Evolutionary conservation across 106 monocot species (phyloP).

Genomic region (Platanthera zijinensis): DNA sequence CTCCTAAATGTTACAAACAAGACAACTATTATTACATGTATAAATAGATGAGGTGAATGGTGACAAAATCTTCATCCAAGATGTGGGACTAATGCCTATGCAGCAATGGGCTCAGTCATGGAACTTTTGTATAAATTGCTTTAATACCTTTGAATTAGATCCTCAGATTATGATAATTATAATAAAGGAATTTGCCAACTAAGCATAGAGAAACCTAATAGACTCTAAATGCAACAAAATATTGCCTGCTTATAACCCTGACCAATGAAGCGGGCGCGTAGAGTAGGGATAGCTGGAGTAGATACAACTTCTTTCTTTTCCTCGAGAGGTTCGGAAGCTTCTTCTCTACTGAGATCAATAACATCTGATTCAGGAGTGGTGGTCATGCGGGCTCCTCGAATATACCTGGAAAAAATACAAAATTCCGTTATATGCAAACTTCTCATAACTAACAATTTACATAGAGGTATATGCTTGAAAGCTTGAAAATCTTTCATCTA

Average conservation of each 20-base stretch:
- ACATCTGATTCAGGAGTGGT: conserved; percentile 14
- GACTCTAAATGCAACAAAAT: not conserved
- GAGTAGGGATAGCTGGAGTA: conserved; percentile 11
- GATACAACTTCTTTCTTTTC: conserved; percentile 1
- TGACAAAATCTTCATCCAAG: no score
- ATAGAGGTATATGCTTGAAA: not conserved
- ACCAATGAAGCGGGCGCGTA: conserved; percentile 54
- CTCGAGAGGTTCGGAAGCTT: not conserved
- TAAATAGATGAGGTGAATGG: no score
- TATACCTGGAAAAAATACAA: conserved; percentile 32
- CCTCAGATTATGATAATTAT: not conserved
- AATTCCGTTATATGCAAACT: not conserved
- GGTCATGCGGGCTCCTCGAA: conserved; percentile 56
- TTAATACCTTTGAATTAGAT: no score
- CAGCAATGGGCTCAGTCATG: no score
- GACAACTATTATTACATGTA: no score
- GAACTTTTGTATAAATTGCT: no score
- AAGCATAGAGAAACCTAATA: not conserved
- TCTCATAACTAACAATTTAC: not conserved
- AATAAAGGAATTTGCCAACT: not conserved
- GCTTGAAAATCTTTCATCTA: not conserved
- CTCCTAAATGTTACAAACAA: no score
- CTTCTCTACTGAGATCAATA: conserved; percentile 4
- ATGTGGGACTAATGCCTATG: no score
- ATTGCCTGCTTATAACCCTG: conserved; percentile 93